Percentiles rank a stretch among this genome's conserved stretches.
Evolutionary conservation across 768 basidiomycete genomes (phyloP).

Genomic region (Strobilomyces echinocephalus): DNA sequence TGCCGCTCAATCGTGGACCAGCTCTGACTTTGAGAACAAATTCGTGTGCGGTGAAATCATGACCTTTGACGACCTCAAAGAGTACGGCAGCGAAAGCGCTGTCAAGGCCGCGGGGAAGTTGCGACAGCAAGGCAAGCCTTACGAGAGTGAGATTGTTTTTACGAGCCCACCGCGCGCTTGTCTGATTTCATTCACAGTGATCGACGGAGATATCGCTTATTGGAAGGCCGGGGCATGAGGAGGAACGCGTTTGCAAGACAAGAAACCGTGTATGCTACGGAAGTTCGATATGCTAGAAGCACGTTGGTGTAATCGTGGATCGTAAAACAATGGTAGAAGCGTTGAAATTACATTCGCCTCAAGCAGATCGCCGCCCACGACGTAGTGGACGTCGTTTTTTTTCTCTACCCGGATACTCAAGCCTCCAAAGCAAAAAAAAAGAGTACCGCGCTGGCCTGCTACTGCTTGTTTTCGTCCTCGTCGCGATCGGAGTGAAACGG

Average conservation of each 20-base stretch:
- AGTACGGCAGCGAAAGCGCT: conserved; percentile 82
- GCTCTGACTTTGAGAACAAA: conserved; percentile 96
- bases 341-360: background rate
- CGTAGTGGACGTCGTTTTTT: too few species aligned
- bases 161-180: background rate
- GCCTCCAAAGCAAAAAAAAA: too few species aligned
- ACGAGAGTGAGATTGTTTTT: conserved; percentile 64
- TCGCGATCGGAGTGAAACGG: conserved; percentile 22
- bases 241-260: background rate
- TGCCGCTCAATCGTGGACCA: conserved; percentile 23
- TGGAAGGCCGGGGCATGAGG: conserved; percentile 72
- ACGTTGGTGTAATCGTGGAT: conserved; percentile 9
- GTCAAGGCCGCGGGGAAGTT: conserved; percentile 96
- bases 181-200: conserved; percentile 44
- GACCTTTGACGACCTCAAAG: conserved; percentile 84
- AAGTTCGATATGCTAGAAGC: conserved; percentile 10
- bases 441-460: too few species aligned
- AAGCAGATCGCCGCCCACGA: too few species aligned
- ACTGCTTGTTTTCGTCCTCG: too few species aligned
- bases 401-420: too few species aligned
- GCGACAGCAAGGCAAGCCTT: conserved; percentile 94
- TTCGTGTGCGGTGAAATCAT: conserved; percentile 98
- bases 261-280: conserved; percentile 6
- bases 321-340: background rate
- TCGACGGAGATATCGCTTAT: conserved; percentile 87